A percentile compares a stretch with the other conserved stretches of the same genome.
Conservation (phyloP, 2,329 filamentous ascomycete species). For the Sporothrix protearum region DNA sequence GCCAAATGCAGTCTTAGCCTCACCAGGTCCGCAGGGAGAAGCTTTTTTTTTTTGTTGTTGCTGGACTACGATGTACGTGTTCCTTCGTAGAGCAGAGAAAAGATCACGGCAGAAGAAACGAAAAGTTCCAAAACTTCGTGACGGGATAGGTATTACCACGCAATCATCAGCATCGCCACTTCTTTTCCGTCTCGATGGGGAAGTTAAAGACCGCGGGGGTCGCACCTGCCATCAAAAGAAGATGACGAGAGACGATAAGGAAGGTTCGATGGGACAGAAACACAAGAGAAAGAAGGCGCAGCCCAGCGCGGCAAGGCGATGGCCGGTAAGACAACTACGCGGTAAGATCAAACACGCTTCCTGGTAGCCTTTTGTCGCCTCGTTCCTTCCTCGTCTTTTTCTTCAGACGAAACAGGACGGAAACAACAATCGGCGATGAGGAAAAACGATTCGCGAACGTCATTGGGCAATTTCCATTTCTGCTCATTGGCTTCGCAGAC, state of each 20-base stretch:
- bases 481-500: neutral
- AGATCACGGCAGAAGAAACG: neutral
- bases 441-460: neutral
- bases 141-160: conserved; percentile 21
- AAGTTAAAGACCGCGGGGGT: conserved; percentile 14
- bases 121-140: neutral
- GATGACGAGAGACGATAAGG: neutral
- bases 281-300: neutral
- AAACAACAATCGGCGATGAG: neutral
- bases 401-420: neutral
- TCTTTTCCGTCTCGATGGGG: conserved; percentile 19
- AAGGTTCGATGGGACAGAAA: neutral
- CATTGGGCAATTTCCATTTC: neutral
- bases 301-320: conserved; percentile 2
- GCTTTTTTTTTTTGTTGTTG: conserved; percentile 12
- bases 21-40: neutral
- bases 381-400: neutral
- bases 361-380: too few relatives aligned
- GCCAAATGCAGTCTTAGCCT: neutral
- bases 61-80: too few relatives aligned
- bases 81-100: too few relatives aligned
- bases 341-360: conserved; percentile 18
- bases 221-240: conserved; percentile 6
- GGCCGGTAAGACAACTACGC: conserved; percentile 21
- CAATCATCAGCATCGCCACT: conserved; percentile 21